These are phyloP conservation scores for Colletotrichum musae DNA, from an alignment of 2,329 filamentous ascomycete species.

Conservation along the genomic window DNA sequence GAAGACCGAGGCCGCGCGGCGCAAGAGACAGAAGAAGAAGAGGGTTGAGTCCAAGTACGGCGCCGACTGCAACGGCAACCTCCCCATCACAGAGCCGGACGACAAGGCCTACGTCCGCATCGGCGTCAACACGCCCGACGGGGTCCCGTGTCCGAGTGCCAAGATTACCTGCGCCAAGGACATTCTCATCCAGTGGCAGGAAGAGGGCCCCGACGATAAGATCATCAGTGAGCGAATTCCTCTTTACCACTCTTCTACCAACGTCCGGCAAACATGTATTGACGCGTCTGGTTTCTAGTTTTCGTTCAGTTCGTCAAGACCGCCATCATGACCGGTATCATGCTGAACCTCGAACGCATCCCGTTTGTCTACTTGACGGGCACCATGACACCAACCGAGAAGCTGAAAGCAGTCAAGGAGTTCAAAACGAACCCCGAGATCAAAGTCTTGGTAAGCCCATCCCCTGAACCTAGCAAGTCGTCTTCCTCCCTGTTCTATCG, in stretches of 20 bases:
- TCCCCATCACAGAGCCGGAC: slow-evolving; percentile 13
- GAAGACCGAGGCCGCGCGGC: neutral
- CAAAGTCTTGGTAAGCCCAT: slow-evolving; percentile 54
- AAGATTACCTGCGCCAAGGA: slow-evolving; percentile 51
- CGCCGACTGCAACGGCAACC: slow-evolving; percentile 43
- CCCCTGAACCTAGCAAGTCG: neutral
- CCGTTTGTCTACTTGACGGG: slow-evolving; percentile 57
- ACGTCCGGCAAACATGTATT: neutral
- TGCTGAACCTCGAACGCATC: slow-evolving; percentile 49
- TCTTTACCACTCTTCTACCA: neutral
- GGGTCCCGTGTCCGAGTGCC: slow-evolving; percentile 45
- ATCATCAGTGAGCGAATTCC: slow-evolving; percentile 52
- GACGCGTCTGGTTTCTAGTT: slow-evolving; percentile 45
- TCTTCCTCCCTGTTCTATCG: neutral
- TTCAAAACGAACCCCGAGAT: slow-evolving; percentile 43
- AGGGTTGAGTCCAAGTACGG: slow-evolving; percentile 38
- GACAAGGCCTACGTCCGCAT: slow-evolving; percentile 45
- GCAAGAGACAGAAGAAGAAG: neutral
- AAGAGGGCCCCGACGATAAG: slow-evolving; percentile 52
- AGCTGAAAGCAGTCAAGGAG: slow-evolving; percentile 32
- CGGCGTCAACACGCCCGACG: neutral
- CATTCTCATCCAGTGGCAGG: slow-evolving; percentile 51
- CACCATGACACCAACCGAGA: slow-evolving; percentile 38
- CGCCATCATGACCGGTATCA: slow-evolving; percentile 52
- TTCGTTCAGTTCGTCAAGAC: slow-evolving; percentile 53